These are phyloP conservation scores for Lachancea kluyveri DNA, from an alignment of 805 yeast genomes.

Conservation along the genomic window DNA sequence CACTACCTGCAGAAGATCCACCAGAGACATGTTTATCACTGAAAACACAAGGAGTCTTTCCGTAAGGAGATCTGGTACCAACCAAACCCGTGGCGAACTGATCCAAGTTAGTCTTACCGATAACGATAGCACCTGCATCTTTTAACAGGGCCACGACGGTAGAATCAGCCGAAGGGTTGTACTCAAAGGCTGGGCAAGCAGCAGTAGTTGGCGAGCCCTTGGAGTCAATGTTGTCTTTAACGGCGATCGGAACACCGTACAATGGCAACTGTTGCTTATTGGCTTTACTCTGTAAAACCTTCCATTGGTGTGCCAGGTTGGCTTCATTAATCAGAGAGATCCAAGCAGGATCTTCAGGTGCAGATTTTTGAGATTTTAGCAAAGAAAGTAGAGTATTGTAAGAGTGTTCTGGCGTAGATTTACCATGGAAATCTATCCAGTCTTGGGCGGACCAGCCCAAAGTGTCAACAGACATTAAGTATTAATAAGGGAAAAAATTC, in stretches of 20 bases:
- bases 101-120: conserved; percentile 93
- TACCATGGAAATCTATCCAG: conserved; percentile 67
- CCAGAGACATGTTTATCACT: conserved; percentile 78
- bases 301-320: conserved; percentile 73
- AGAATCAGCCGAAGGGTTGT: conserved; percentile 65
- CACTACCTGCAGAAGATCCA: conserved; percentile 96
- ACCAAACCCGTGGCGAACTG: conserved; percentile 98
- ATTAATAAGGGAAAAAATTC: background rate
- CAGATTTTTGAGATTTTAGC: conserved; percentile 39
- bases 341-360: conserved; percentile 81
- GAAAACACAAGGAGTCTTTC: conserved; percentile 78
- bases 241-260: conserved; percentile 92
- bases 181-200: conserved; percentile 84
- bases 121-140: conserved; percentile 84
- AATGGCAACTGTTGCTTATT: conserved; percentile 54
- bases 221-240: conserved; percentile 92
- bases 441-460: conserved; percentile 78
- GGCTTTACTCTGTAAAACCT: conserved; percentile 55
- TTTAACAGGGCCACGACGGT: conserved; percentile 67
- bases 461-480: conserved; percentile 10
- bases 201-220: conserved; percentile 82
- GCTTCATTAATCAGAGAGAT: conserved; percentile 65
- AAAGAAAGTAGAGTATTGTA: conserved; percentile 41
- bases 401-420: conserved; percentile 57
- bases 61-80: conserved; percentile 93